Evolutionary conservation across 768 basidiomycete genomes (phyloP).

Genomic region (Agaricus blazei): DNA sequence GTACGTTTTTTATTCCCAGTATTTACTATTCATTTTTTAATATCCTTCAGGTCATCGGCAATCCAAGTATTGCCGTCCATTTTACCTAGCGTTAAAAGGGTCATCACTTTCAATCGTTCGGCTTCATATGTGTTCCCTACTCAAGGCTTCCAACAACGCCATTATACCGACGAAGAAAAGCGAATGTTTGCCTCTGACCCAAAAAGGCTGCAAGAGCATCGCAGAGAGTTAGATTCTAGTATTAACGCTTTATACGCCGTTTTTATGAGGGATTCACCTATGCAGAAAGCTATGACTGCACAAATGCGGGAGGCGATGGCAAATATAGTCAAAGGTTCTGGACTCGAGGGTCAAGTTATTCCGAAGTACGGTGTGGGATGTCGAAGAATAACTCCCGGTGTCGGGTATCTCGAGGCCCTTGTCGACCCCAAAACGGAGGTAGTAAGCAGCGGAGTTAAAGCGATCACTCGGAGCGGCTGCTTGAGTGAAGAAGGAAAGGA

Average conservation of each 20-base stretch:
- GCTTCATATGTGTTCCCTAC: conserved; percentile 26
- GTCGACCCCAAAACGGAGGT: conserved; percentile 23
- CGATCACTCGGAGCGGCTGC: conserved; percentile 24
- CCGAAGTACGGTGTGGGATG: conserved; percentile 30
- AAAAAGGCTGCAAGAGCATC: conserved; percentile 34
- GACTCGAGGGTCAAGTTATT: conserved; percentile 35
- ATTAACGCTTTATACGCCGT: conserved; percentile 30
- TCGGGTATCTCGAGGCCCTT: conserved; percentile 28
- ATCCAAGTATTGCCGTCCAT: conserved; percentile 31
- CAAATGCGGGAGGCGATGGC: conserved; percentile 32
- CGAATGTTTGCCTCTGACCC: conserved; percentile 31
- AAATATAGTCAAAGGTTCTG: conserved; percentile 32
- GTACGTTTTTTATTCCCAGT: conserved; percentile 11
- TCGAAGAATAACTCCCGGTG: conserved; percentile 28
- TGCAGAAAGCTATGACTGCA: conserved; percentile 24
- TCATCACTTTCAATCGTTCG: conserved; percentile 28
- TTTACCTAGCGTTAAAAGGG: conserved; percentile 27
- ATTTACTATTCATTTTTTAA: neutral
- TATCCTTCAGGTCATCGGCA: conserved; percentile 21
- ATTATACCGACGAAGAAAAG: conserved; percentile 36
- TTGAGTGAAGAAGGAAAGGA: conserved; percentile 23
- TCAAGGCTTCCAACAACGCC: conserved; percentile 22
- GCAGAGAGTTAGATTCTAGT: conserved; percentile 32
- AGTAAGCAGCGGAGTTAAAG: conserved; percentile 22
- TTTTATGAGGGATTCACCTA: conserved; percentile 24